These are phyloP conservation scores for Ceratocystis eucalypticola DNA, from an alignment of 2,329 filamentous ascomycete species.

Conservation along the genomic window DNA sequence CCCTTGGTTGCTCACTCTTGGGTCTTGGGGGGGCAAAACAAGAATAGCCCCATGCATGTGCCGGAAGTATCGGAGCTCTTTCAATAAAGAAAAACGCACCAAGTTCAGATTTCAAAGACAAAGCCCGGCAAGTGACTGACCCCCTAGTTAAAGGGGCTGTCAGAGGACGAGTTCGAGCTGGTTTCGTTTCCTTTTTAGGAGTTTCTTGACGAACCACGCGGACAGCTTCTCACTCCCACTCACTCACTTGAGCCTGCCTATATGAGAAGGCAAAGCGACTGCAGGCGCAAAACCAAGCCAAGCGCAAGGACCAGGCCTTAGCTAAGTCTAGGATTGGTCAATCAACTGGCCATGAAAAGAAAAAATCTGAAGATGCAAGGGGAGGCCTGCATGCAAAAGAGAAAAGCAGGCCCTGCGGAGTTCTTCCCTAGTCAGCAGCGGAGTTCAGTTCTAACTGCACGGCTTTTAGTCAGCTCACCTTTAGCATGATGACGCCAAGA, in stretches of 20 bases:
- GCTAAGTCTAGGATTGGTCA: not conserved
- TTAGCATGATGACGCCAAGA: not conserved
- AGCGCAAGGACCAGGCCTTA: conserved; percentile 4
- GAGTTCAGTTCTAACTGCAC: not conserved
- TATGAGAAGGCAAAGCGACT: not conserved
- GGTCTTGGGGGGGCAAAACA: not conserved
- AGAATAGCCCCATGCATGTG: not conserved
- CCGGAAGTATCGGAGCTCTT: not conserved
- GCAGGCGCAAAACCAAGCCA: not conserved
- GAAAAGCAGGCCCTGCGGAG: not conserved
- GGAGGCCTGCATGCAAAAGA: not conserved
- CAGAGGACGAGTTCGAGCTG: not conserved
- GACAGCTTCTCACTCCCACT: not conserved
- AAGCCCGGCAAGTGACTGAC: not conserved
- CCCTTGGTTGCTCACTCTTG: not conserved
- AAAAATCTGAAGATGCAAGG: not conserved
- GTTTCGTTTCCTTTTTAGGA: conserved; percentile 2
- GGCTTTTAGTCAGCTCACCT: not conserved
- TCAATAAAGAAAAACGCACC: not conserved
- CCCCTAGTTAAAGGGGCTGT: conserved; percentile 5
- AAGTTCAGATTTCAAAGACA: not conserved
- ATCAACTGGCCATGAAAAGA: not conserved
- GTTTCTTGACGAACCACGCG: not conserved
- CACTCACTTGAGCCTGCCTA: no score
- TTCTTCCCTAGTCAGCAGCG: not conserved